phyloP scores from a whole-genome alignment of 768 basidiomycete genomes.

The Suillus occidentalis region DNA sequence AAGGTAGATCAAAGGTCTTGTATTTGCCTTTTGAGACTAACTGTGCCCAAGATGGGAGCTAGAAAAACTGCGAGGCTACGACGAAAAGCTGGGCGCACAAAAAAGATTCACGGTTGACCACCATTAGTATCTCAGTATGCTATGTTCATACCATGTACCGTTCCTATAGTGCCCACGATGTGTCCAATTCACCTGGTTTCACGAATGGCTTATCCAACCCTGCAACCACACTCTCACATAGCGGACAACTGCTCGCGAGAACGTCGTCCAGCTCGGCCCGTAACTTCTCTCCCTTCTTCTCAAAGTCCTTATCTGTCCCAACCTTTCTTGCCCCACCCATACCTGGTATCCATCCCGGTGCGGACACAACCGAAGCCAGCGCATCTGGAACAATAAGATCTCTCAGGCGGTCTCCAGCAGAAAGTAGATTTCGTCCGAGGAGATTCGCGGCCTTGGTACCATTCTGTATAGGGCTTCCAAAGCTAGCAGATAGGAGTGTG shows the following conservation, averaged over 20 bases:
- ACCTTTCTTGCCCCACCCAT: conserved; percentile 52
- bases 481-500: conserved; percentile 74
- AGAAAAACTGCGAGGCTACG: conserved; percentile 72
- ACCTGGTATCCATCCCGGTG: conserved; percentile 76
- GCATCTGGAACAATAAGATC: conserved; percentile 95
- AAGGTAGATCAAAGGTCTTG: conserved; percentile 13
- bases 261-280: conserved; percentile 86
- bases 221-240: conserved; percentile 88
- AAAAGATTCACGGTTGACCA: conserved; percentile 74
- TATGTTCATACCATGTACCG: background rate
- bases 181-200: conserved; percentile 72
- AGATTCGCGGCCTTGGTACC: conserved; percentile 65
- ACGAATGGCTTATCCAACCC: conserved; percentile 89
- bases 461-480: conserved; percentile 59
- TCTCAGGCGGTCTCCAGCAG: conserved; percentile 85
- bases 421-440: conserved; percentile 77
- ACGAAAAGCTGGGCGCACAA: conserved; percentile 71
- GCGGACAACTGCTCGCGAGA: conserved; percentile 84
- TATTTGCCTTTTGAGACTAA: conserved; percentile 3
- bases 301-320: conserved; percentile 45
- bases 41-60: conserved; percentile 66
- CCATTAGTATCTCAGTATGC: conserved; percentile 6
- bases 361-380: conserved; percentile 78
- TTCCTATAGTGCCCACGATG: conserved; percentile 68
- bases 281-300: conserved; percentile 69